Conservation (phyloP, 139 green algal species). For the Desmodesmus armatus region DNA sequence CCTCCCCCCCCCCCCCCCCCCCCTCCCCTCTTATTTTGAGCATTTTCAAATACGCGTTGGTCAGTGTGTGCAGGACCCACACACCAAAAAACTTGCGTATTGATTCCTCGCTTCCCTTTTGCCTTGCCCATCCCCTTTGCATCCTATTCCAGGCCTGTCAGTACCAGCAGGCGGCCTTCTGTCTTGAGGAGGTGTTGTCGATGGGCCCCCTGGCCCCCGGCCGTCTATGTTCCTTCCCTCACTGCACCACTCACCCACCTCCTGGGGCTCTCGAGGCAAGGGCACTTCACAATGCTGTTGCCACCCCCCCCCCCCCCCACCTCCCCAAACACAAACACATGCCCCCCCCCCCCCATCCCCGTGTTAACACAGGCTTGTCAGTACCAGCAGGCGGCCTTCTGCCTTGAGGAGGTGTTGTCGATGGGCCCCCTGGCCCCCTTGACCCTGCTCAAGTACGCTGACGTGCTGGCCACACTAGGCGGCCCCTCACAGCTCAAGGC, state of each 20-base stretch:
- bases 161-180: constrained; percentile 85
- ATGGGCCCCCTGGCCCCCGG: constrained; percentile 59
- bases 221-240: no score
- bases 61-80: no score
- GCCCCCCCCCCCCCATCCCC: no score
- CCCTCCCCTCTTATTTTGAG: no score
- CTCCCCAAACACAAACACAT: no score
- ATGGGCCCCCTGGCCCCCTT: constrained; percentile 61
- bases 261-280: no score
- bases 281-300: no score
- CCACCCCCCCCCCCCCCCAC: no score
- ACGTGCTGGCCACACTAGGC: constrained; percentile 84
- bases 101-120: background rate
- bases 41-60: no score
- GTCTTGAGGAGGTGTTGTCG: constrained; percentile 88
- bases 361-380: constrained; percentile 57
- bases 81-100: no score
- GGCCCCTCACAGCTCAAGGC: constrained; percentile 51
- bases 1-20: constrained; percentile 57
- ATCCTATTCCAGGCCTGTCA: constrained; percentile 38
- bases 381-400: constrained; percentile 88
- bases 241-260: no score
- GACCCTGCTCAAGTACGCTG: constrained; percentile 75
- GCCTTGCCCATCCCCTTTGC: no score
- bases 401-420: constrained; percentile 91